Conservation (phyloP, 148 eudicot species). For the Camellia japonica region DNA sequence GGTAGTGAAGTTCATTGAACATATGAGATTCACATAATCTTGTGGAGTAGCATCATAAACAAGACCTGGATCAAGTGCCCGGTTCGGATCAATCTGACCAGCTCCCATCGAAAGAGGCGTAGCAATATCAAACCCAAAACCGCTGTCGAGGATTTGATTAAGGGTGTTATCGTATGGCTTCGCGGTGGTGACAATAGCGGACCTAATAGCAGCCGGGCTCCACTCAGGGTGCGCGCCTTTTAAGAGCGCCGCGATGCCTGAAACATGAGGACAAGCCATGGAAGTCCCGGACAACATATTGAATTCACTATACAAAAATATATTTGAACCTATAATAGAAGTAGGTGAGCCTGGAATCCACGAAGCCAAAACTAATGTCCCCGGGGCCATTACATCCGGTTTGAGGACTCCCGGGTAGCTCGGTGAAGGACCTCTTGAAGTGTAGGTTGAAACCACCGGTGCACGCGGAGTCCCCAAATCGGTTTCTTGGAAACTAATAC, state of each 20-base stretch:
- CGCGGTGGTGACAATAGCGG: constrained; percentile 32
- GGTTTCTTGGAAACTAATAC: too few species aligned
- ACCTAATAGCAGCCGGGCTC: constrained; percentile 31
- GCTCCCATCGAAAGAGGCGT: constrained; percentile 33
- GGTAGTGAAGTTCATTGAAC: too few species aligned
- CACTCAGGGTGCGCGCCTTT: constrained; percentile 7
- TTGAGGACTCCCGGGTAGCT: too few species aligned
- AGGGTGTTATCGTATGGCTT: constrained; percentile 14
- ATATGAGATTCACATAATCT: too few species aligned
- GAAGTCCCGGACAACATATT: constrained; percentile 22
- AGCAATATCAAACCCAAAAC: neutral
- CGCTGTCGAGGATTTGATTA: constrained; percentile 12
- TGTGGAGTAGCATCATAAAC: too few species aligned
- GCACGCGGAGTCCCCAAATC: too few species aligned
- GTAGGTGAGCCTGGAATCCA: neutral
- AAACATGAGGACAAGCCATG: constrained; percentile 32
- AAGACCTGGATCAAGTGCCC: too few species aligned
- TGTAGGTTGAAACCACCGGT: too few species aligned
- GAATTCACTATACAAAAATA: constrained; percentile 17
- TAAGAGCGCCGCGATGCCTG: constrained; percentile 27
- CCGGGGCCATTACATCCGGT: constrained; percentile 16
- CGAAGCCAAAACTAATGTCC: constrained; percentile 19
- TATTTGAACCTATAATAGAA: constrained; percentile 5
- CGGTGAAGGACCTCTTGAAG: too few species aligned
- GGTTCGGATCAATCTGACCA: neutral